Evolutionary conservation across 257 asterid species (phyloP), one percentile per base, ranked within the genome.

Genomic region (Gentiana dahurica): DNA sequence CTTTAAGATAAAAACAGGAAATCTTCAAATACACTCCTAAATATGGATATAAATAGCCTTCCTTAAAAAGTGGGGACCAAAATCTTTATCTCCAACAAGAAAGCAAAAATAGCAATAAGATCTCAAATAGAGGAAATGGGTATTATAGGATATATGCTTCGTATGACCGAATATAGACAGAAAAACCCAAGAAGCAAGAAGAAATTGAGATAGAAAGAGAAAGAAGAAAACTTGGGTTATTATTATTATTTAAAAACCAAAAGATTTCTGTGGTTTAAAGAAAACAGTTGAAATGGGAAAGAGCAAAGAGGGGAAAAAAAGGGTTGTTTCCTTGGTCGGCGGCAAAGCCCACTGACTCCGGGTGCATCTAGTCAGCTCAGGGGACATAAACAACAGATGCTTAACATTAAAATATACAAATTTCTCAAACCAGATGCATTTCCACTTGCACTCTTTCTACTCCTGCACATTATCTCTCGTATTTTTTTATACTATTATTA

Each of bases 321-420:
- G 68, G 68, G 55, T 37, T 89, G 94, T 87, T 80, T 75, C 95
- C 95, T 82, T 79, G 85, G 83, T 74, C 81, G 88, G 78, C 73
- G 81, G 96, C 97, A 89, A 78, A 78, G 89, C 75, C 94, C 97
- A 77, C 79, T 70, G 83, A 80, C 78, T 72, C 75, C 94, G 96
- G 96, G 70, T 60, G 37, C 60, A 71, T 79, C 86, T 67, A 72
- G 86, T 79, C 86, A 86, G 85, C 90, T 57, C 60, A 78, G 95
- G 94, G 75, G 94, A 90, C 94, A 84, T 68, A 43, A 75, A 68
- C 79, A 71, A 70, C 87, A 76, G 76, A 60, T 64, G 74, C 75
- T 67, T 50, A 76, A 74, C 82, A 75, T 84, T 89, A 72, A 80
- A 79, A 65, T 79, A 86, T 76, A 86, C 78, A 60, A 67, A 68